These are phyloP conservation scores for Lodderomyces theae DNA, from an alignment of 1,139 yeast species.

Conservation along the genomic window DNA sequence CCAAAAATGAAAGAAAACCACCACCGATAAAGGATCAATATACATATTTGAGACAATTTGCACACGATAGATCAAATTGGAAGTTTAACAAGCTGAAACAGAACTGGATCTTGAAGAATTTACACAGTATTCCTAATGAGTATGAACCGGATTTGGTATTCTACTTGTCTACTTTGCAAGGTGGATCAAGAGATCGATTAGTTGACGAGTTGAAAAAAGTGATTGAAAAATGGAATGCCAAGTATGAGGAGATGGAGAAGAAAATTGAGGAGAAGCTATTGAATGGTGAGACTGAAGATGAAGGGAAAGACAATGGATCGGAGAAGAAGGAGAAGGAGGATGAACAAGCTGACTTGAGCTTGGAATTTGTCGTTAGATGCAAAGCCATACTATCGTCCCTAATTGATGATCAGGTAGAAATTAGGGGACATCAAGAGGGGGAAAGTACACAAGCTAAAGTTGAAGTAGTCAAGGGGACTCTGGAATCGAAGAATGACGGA, in stretches of 20 bases:
- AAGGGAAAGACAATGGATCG: constrained; percentile 14
- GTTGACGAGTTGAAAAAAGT: constrained; percentile 49
- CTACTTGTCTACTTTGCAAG: constrained; percentile 71
- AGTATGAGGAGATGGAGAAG: constrained; percentile 40
- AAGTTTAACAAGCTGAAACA: constrained; percentile 93
- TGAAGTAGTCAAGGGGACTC: not conserved
- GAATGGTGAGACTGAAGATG: constrained; percentile 21
- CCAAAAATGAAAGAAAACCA: constrained; percentile 69
- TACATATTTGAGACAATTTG: constrained; percentile 66
- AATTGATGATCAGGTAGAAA: constrained; percentile 11
- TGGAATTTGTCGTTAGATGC: constrained; percentile 15
- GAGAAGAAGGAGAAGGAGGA: constrained; percentile 12
- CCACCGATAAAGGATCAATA: constrained; percentile 84
- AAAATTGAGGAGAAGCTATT: constrained; percentile 34
- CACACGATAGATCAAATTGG: constrained; percentile 65
- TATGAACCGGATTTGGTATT: constrained; percentile 54
- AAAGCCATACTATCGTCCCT: constrained; percentile 12
- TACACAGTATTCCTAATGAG: constrained; percentile 51
- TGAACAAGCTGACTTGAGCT: constrained; percentile 6
- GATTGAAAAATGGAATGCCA: constrained; percentile 56
- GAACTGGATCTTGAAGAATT: constrained; percentile 81
- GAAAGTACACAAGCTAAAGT: not conserved
- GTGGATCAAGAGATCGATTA: constrained; percentile 65
- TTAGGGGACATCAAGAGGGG: constrained; percentile 12
- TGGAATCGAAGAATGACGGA: not conserved